These are phyloP conservation scores for Microascus cirrosus DNA, from an alignment of 2,329 filamentous ascomycete genomes.

Conservation along the genomic window DNA sequence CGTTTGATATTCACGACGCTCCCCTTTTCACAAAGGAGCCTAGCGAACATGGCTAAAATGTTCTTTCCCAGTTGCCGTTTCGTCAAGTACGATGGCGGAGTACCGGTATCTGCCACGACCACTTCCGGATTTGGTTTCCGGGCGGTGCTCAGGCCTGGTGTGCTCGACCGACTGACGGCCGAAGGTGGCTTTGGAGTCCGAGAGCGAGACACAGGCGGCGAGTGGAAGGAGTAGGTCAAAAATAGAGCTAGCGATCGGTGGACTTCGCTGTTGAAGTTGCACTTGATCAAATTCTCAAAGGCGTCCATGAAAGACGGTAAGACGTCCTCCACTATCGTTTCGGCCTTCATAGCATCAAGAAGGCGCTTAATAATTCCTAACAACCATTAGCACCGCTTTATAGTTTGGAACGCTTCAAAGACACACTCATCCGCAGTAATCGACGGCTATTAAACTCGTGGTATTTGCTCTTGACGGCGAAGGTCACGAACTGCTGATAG, in stretches of 20 bases:
- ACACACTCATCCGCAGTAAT: slow-evolving; percentile 78
- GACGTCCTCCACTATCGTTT: slow-evolving; percentile 61
- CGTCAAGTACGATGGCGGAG: slow-evolving; percentile 31
- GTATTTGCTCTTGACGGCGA: slow-evolving; percentile 82
- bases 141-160: slow-evolving; percentile 18
- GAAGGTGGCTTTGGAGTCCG: slow-evolving; percentile 38
- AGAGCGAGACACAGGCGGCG: slow-evolving; percentile 32
- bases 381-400: slow-evolving; percentile 3
- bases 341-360: slow-evolving; percentile 80
- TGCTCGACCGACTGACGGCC: slow-evolving; percentile 25
- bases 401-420: background rate
- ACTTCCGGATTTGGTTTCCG: slow-evolving; percentile 4
- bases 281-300: slow-evolving; percentile 68
- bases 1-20: slow-evolving; percentile 64
- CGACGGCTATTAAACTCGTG: slow-evolving; percentile 86
- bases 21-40: slow-evolving; percentile 63
- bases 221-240: slow-evolving; percentile 82
- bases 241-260: slow-evolving; percentile 82
- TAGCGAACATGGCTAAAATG: slow-evolving; percentile 66
- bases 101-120: slow-evolving; percentile 14
- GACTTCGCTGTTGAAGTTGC: slow-evolving; percentile 72
- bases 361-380: slow-evolving; percentile 80
- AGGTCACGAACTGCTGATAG: slow-evolving; percentile 82
- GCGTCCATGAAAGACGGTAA: slow-evolving; percentile 68
- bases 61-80: slow-evolving; percentile 63